Base-by-base conservation (phyloP, 2,329 filamentous ascomycete species). In the Diplocarpon rosae region DNA sequence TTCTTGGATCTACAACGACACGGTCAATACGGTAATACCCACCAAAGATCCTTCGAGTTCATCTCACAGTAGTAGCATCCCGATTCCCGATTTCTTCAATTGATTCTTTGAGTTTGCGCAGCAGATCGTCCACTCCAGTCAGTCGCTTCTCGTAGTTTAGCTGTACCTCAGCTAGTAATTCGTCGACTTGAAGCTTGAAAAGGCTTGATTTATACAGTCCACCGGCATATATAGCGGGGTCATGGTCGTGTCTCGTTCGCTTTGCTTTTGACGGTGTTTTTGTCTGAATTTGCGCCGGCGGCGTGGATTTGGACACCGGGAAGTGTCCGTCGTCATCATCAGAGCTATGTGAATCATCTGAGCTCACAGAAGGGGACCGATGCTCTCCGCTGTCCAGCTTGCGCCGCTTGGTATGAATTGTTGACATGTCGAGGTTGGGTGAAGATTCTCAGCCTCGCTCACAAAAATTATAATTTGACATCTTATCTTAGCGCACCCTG, bases 141-240 rank as follows among this genome's bases (percentile, higher is more conserved):
- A 75, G 66, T 50, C 71, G 71, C 57, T 72, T 76, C 28, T 73
- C 73, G 51, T 79, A 75, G 49, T 74, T 72, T 29, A 72, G 73
- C 53, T 70, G 69, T 39, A 78, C 65, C 51, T 78, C 72, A 6
- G 66, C 62, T 40, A 83, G 60, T 45, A 84, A 65, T 53, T 82
- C 77, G 51, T 83, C 75, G 29, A 81, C 68, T 58, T 84, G 79
- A 9, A 83, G 62, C 58, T 81, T 81, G 65, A 84, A 82, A 45
- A 81, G 65, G 58, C 71, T 80, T 35, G 76, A 80, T 57, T 80
- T 80, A 66, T 75, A 80, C n/a, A 72, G 15, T 13, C 58, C 57
- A 17, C 53, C 58, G 10, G 57, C 49, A 57, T 70, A 73, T 20
- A 66, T 61, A 41, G 65, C 65, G 39, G 59, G 53, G 45, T 61